Base-by-base conservation (phyloP, 768 basidiomycete genomes). In the Botryobasidium botryosum region DNA sequence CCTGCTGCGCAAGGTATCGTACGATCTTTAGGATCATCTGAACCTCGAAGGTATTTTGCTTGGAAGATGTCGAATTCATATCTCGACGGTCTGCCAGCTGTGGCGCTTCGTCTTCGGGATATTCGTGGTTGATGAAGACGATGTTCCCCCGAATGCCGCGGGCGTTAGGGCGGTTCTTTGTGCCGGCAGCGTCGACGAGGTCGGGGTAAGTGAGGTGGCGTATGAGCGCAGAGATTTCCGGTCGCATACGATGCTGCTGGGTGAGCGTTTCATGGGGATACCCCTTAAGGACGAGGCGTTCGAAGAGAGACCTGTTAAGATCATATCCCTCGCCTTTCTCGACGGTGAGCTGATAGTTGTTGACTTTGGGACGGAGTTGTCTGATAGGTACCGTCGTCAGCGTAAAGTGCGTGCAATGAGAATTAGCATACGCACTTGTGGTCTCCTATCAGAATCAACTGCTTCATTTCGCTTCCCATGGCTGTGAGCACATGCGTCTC, bases 291-390 rank as follows among this genome's bases (percentile, higher is more conserved):
- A 79, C 72, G 1, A 80, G 67, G 4, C 79, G 72, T 49, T 82
- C 79, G 50, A 81, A 81, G 0, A 82, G 60, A 0, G 76, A 78
- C 40, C 64, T 60, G 45, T 82, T 81, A 20, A 81, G 63, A 48
- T 80, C 74, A 51, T 64, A 80, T 3, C 77, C 77, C 2, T 75
- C 69, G 1, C 66, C 72, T 48, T 77, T 79, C 55, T 82, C 79
- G 3, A 79, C 69, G 0, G 77, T 79, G 20, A 82, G 58, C 0
- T 53, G 38, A 45, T 79, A 81, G 46, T 73, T 68, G 48, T 74
- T 78, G 47, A 79, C 74, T 57, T 79, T 81, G 0, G 79, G 79
- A 2, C 79, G 74, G 7, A 81, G 63, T 57, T 81, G 79, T 57
- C 78, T 80, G 36, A 32, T 33, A 38, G 31, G 20, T 29, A 33